Base-by-base conservation (phyloP, 129 eudicot species). In the Centella asiatica region DNA sequence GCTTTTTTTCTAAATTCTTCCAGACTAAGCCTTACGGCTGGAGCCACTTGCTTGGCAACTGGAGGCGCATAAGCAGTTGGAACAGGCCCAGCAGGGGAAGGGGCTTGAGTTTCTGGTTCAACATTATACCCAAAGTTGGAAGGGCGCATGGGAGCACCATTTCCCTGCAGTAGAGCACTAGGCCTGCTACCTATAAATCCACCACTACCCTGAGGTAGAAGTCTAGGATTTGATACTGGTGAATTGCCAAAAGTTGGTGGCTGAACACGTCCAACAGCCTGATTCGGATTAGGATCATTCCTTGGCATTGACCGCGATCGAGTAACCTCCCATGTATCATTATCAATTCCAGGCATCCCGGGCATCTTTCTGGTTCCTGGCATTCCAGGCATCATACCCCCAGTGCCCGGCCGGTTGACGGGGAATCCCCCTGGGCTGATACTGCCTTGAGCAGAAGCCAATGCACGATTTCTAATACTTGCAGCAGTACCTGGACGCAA, bases 301-400 rank as follows among this genome's bases (percentile, higher is more conserved):
- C 79, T 75, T 18, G 87, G 78, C 83, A 78, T 80, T 1, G 89
- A 75, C 44, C 88, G 81, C 36, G 88, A 73, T 74, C 83, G 65
- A 6, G 76, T 71, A 31, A 80, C 78, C 73, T 83, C 99, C 99
- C 99, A 88, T 46, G 82, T 80, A 58, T 87, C 95, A n/a, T 76
- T 80, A 47, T 86, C 95, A 22, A 71, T 58, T 28, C 72, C 95
- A 1, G 95, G 95, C 70, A 81, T 73, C 6, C 96, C 99, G 0
- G 95, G 95, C 97, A 87, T 86, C 88, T 69, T 84, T 66, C 90
- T 78, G 28, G 75, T 47, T 67, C 98, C 98, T 0, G 99, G 99
- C 83, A 81, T 83, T 60, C 99, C 99, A 15, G 99, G 99, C 95
- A 93, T 93, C 88, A 86, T 77, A 34, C 98, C 95, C 57, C 89